Conservation (phyloP, 805 yeast genomes). For the Candida orba region DNA sequence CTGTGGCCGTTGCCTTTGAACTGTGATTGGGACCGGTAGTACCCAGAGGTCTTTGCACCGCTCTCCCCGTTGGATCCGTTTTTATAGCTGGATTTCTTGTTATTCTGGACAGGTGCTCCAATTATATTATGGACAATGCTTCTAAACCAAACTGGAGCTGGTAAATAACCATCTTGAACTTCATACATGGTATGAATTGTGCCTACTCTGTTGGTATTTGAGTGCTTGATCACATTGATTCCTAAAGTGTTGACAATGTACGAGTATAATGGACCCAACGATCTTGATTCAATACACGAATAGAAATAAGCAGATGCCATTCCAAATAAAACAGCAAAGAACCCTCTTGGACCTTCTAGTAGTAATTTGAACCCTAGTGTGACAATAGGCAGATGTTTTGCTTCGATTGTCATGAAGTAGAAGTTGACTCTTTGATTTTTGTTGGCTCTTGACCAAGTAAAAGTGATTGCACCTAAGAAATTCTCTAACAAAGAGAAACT, state of each 20-base stretch:
- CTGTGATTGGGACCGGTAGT: conserved; percentile 12
- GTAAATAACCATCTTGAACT: conserved; percentile 45
- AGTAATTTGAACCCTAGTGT: conserved; percentile 37
- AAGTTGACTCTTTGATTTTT: conserved; percentile 45
- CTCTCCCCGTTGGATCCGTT: conserved; percentile 1
- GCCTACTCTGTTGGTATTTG: conserved; percentile 25
- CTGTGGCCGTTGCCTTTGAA: conserved; percentile 35
- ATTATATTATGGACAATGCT: conserved; percentile 19
- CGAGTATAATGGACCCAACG: conserved; percentile 37
- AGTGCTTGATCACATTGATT: conserved; percentile 15
- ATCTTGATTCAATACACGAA: conserved; percentile 51
- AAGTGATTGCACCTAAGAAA: conserved; percentile 47
- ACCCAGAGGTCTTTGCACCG: conserved; percentile 11
- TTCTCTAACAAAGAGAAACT: conserved; percentile 27
- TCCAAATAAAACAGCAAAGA: conserved; percentile 40
- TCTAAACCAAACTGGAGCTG: conserved; percentile 45
- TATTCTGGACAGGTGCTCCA: conserved; percentile 10
- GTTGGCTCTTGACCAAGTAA: conserved; percentile 51
- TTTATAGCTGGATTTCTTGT: conserved; percentile 7
- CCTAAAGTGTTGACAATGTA: conserved; percentile 18
- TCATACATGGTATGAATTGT: conserved; percentile 25
- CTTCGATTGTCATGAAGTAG: conserved; percentile 49
- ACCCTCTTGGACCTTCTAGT: conserved; percentile 33
- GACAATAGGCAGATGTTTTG: conserved; percentile 48
- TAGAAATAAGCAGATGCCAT: conserved; percentile 50